These are phyloP conservation scores for Phaeosphaeriaceae sp. DNA, from an alignment of 2,329 filamentous ascomycete genomes.

Conservation along the genomic window DNA sequence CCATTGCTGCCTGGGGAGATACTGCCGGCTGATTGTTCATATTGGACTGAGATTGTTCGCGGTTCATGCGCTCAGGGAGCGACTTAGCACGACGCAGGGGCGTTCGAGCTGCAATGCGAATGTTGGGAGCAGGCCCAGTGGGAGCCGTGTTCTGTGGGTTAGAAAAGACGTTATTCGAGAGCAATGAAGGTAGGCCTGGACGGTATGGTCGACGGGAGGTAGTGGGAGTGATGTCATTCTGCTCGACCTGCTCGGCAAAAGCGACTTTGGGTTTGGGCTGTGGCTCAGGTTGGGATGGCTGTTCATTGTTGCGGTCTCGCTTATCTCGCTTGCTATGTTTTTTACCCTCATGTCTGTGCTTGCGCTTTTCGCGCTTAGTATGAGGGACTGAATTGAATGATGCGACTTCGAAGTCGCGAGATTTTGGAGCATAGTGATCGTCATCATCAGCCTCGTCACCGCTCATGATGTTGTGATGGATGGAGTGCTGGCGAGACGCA, in stretches of 20 bases:
- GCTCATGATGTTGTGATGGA: conserved; percentile 52
- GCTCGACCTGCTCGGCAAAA: conserved; percentile 47
- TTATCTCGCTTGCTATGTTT: conserved; percentile 49
- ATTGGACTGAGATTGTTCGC: conserved; percentile 23
- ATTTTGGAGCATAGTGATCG: conserved; percentile 47
- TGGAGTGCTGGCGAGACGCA: conserved; percentile 44
- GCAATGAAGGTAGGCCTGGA: conserved; percentile 67
- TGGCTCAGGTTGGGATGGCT: conserved; percentile 20
- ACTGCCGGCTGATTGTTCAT: conserved; percentile 25
- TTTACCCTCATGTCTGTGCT: conserved; percentile 55
- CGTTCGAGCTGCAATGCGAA: conserved; percentile 39
- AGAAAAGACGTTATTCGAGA: conserved; percentile 74
- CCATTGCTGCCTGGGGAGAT: conserved; percentile 26
- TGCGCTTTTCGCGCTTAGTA: conserved; percentile 49
- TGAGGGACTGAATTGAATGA: conserved; percentile 42
- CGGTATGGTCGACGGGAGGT: conserved; percentile 65
- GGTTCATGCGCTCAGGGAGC: conserved; percentile 45
- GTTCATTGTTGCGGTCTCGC: conserved; percentile 47
- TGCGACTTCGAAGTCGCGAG: conserved; percentile 58
- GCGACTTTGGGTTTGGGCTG: conserved; percentile 41
- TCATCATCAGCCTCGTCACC: conserved; percentile 65
- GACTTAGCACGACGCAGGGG: conserved; percentile 44
- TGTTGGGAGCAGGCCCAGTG: conserved; percentile 35
- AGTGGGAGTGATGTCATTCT: conserved; percentile 45
- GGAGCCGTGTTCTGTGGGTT: conserved; percentile 48